Evolutionary conservation across 345 rosid genomes (phyloP), one percentile per base, ranked within the genome.

Genomic region (Balakata baccata): DNA sequence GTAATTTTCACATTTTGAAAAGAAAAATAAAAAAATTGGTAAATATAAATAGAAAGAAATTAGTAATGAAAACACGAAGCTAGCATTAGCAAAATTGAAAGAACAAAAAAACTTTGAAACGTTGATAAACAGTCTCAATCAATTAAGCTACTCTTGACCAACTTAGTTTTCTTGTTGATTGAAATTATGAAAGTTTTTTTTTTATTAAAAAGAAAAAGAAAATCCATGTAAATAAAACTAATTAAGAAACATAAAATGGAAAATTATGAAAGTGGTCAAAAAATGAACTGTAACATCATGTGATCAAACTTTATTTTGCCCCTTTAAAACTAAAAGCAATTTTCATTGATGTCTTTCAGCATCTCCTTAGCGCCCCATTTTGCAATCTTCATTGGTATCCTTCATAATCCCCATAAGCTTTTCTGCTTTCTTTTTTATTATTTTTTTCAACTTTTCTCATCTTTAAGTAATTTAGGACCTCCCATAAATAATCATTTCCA

Each of bases 301-400:
- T 66, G 78, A 78, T 71, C 70, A 70, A 67, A 73, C 77, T 83
- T 83, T 81, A 51, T 62, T 78, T 62, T 59, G 41, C 60, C 59
- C 72, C 60, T 74, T 66, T 68, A 3, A 75, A 34, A 68, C 59
- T 73, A 65, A 75, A 80, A 83, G 76, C 73, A 81, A 75, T 69
- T 75, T 75, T 50, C 80, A 77, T 56, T 71, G 22, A 53, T 45
- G 70, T 72, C 73, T 66, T 76, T 80, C 80, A 72, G 66, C 29
- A 47, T 70, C 64, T 58, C 22, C 64, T 52, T 34, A 66, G 49
- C 64, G 20, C 65, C 72, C 64, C 23, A 66, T 76, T 68, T 34
- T 23, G 43, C 71, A 77, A 81, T 81, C 80, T 79, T 77, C 85
- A 59, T 79, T 65, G 74, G 68, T 52, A 64, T 65, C 66, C 76